Evolutionary conservation across 2,329 filamentous ascomycete species (phyloP), one percentile per base, ranked within the genome.

Genomic region (Leptodontidium sp.): DNA sequence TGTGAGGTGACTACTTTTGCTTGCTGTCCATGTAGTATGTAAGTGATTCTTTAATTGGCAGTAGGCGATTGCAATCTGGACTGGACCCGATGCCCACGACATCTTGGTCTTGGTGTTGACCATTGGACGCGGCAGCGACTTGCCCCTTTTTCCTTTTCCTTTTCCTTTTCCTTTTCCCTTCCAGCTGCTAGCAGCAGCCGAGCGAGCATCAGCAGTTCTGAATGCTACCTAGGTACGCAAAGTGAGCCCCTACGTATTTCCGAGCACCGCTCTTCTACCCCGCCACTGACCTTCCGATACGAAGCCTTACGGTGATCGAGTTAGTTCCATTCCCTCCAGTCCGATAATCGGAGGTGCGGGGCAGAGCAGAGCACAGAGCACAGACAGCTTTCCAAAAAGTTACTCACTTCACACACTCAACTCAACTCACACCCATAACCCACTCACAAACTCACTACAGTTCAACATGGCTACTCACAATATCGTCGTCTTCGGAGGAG

Each of bases 401-500:
- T 8, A 11, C 8, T 35, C 62, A 47, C 6, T 26, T 35, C 15
- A n/a, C 21, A 14, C 7, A 40, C 38, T 40, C 45, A 38, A 4
- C 15, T 38, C 61, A 52, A 32, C 11, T n/a, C 29, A 12, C 15
- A 64, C 1, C 35, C 40, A 43, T 4, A 35, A 24, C 11, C 14
- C 26, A 29, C 5, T 52, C 35, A 32, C 61, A 43, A 21, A 47
- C 57, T 9, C 57, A 50, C 5, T 26, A 65, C 50, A 35, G 29
- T 52, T 47, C 69, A 85, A 75, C 68, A 93, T 93, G 91, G 81
- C 90, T 74, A 85, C 87, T 62, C 90, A 89, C 79, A 93, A 93
- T 73, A 91, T 94, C 79, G 92, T 94, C 71, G 91, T 95, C 68
- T 93, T 95, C 80, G 91, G 82, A 64, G 92, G 92, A 77, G 93